Evolutionary conservation across 345 rosid species (phyloP).

Genomic region (Euphorbia lathyris): DNA sequence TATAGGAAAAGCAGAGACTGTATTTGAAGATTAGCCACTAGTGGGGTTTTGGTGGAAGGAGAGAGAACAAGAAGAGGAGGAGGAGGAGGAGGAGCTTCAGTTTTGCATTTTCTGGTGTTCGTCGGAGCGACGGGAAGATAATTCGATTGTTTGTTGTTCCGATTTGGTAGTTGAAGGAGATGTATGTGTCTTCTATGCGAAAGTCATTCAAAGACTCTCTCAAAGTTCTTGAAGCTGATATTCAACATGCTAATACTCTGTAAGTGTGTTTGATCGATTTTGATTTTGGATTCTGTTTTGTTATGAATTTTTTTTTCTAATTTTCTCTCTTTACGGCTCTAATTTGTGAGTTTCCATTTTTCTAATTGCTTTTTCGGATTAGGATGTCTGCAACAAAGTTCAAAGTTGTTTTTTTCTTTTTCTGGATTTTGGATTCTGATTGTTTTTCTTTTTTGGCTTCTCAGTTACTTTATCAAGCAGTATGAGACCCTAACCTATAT

Average conservation of each 20-base stretch:
- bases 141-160: not conserved
- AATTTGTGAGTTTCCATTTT: not conserved
- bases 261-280: too few species aligned
- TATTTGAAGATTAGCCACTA: not conserved
- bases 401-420: not conserved
- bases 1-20: conserved; percentile 6
- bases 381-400: too few species aligned
- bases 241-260: conserved; percentile 69
- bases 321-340: not conserved
- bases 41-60: not conserved
- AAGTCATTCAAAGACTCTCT: conserved; percentile 51
- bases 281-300: too few species aligned
- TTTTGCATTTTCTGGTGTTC: not conserved
- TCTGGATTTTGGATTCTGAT: not conserved
- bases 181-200: conserved; percentile 51
- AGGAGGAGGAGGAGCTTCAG: too few species aligned
- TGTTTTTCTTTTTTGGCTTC: not conserved
- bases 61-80: not conserved
- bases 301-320: not conserved
- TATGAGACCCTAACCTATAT: not conserved
- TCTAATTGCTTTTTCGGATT: not conserved
- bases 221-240: conserved; percentile 66
- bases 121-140: not conserved
- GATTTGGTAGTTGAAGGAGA: conserved; percentile 19
- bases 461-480: not conserved